Conservation (phyloP, 306 rosid genomes). For the Hippophae tibetana region DNA sequence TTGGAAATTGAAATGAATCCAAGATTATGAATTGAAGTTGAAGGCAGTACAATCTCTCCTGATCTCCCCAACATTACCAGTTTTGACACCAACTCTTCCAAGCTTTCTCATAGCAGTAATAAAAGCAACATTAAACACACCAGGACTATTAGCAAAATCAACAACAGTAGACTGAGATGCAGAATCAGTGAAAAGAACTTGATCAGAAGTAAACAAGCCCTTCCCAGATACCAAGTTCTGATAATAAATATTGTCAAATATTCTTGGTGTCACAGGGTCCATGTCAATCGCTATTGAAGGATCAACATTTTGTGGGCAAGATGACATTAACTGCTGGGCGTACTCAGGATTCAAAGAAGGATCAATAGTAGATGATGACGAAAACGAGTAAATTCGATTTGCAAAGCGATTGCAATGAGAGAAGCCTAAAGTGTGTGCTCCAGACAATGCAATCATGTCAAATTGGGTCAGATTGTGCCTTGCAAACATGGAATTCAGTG, state of each 20-base stretch:
- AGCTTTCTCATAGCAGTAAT: slow-evolving; percentile 58
- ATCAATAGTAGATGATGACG: slow-evolving; percentile 35
- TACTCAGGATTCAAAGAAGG: slow-evolving; percentile 47
- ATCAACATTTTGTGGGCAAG: slow-evolving; percentile 40
- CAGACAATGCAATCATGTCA: slow-evolving; percentile 74
- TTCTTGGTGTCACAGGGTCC: slow-evolving; percentile 37
- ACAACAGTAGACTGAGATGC: slow-evolving; percentile 33
- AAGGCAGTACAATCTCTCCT: slow-evolving; percentile 51
- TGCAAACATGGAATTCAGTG: slow-evolving; percentile 43
- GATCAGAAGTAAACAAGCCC: slow-evolving; percentile 54
- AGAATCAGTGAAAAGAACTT: slow-evolving; percentile 39
- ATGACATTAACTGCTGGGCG: slow-evolving; percentile 25
- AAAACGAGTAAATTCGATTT: slow-evolving; percentile 35
- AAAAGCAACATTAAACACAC: slow-evolving; percentile 44
- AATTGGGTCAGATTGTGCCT: slow-evolving; percentile 35
- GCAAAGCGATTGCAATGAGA: slow-evolving; percentile 56
- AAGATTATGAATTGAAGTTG: slow-evolving; percentile 48
- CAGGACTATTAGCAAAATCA: slow-evolving; percentile 39
- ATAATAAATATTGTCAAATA: slow-evolving; percentile 56
- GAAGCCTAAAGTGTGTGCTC: slow-evolving; percentile 73
- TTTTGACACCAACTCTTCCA: slow-evolving; percentile 70
- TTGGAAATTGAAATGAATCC: background rate
- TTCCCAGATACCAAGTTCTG: slow-evolving; percentile 32
- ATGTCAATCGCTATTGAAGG: slow-evolving; percentile 23
- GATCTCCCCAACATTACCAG: slow-evolving; percentile 45